These are phyloP conservation scores for Lecanosticta acicola DNA, from an alignment of 2,329 filamentous ascomycete species.

Conservation along the genomic window DNA sequence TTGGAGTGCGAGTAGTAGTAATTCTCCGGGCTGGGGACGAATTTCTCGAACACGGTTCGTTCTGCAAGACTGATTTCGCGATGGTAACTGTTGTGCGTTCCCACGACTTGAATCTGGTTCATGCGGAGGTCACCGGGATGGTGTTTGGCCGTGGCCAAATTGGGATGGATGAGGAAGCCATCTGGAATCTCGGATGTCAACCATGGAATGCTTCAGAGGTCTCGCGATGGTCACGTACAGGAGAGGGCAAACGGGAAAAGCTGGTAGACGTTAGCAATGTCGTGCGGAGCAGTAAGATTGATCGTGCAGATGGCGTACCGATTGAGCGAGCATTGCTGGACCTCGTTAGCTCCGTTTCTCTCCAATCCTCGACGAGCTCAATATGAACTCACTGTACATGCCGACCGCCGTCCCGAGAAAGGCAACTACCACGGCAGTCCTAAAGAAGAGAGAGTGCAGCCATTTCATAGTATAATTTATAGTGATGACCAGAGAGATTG, in stretches of 20 bases:
- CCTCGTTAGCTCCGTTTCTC: not conserved
- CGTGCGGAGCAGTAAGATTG: not conserved
- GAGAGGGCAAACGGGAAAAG: constrained; percentile 3
- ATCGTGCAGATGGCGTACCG: constrained; percentile 1
- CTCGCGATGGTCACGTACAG: not conserved
- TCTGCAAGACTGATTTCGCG: constrained; percentile 42
- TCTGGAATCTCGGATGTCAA: constrained; percentile 4
- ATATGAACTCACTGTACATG: constrained; percentile 14
- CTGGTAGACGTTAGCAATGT: constrained; percentile 1
- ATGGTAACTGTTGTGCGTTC: constrained; percentile 51
- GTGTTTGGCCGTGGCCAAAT: constrained; percentile 6
- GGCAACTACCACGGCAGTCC: constrained; percentile 5
- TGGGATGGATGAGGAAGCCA: constrained; percentile 6
- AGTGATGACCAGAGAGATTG: no score
- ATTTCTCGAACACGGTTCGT: constrained; percentile 37
- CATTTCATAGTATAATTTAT: constrained; percentile 12
- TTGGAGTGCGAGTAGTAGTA: constrained; percentile 47
- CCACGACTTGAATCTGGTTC: constrained; percentile 49
- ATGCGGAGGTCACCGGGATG: constrained; percentile 36
- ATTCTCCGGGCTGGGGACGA: constrained; percentile 36
- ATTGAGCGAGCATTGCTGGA: constrained; percentile 7
- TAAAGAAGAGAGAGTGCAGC: constrained; percentile 2
- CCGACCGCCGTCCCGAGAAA: constrained; percentile 12
- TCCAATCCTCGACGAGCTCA: not conserved
- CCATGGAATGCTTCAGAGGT: not conserved